A percentile compares a stretch with the other conserved stretches of the same genome.
These are phyloP conservation scores for Acer yangbiense DNA, from an alignment of 345 rosid genomes.

Conservation along the genomic window DNA sequence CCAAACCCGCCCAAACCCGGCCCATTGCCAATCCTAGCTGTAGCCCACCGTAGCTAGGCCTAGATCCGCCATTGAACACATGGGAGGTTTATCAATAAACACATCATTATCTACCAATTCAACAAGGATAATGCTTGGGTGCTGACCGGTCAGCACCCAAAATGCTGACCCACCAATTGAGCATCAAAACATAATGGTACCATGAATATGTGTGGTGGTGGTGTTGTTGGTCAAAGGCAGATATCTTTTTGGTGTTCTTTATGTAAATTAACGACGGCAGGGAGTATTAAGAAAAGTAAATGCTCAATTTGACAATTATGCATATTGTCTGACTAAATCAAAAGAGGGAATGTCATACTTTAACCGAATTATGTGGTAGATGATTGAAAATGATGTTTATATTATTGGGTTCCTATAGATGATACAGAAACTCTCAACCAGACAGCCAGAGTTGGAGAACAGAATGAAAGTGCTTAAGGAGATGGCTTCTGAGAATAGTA, in stretches of 20 bases:
- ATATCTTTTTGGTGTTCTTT: background rate
- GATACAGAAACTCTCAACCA: conserved; percentile 59
- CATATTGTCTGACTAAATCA: background rate
- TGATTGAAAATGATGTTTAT: background rate
- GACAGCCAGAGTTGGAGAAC: conserved; percentile 57
- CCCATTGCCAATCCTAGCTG: no score
- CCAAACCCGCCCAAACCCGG: no score
- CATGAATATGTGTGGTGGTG: no score
- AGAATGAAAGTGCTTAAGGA: conserved; percentile 62
- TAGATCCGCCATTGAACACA: no score
- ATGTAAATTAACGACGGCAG: background rate
- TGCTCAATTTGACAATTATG: background rate
- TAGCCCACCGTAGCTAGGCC: no score
- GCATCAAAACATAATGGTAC: no score
- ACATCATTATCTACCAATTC: no score
- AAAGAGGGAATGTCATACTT: background rate
- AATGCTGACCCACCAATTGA: no score
- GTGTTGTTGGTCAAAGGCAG: no score
- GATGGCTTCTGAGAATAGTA: conserved; percentile 68
- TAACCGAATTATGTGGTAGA: background rate
- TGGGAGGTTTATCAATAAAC: no score
- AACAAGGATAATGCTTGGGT: no score
- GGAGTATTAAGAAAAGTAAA: background rate
- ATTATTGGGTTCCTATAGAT: conserved; percentile 38
- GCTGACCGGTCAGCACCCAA: no score